Evolutionary conservation across 352 stramenopile genomes (phyloP).

Genomic region (Phytophthora hybrid): DNA sequence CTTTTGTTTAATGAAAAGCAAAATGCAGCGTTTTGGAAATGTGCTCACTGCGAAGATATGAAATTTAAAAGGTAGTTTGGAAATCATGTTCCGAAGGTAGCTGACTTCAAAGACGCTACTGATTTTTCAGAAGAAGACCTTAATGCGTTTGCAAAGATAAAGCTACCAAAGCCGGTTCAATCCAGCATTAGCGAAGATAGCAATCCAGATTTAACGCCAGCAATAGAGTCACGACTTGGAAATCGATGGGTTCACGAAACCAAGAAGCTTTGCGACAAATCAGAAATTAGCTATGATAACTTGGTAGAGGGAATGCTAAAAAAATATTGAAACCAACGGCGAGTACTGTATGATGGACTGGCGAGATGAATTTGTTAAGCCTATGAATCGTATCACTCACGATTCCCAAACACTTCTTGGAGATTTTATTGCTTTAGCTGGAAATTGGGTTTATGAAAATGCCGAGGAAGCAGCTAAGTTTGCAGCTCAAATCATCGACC

Average conservation of each 20-base stretch:
- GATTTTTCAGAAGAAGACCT: background rate
- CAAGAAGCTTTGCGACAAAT: background rate
- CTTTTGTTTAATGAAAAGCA: background rate
- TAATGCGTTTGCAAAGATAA: background rate
- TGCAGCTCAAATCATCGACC: background rate
- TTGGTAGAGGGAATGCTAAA: background rate
- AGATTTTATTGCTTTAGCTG: background rate
- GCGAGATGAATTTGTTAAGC: background rate
- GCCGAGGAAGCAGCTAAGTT: background rate
- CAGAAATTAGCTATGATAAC: background rate
- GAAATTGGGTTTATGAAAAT: background rate
- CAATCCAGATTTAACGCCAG: no score
- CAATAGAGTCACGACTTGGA: background rate
- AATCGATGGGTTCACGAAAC: background rate
- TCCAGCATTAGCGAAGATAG: no score
- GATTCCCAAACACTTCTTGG: background rate
- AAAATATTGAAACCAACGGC: background rate
- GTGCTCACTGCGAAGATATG: background rate
- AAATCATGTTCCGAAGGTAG: background rate
- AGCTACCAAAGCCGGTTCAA: background rate
- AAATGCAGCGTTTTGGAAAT: background rate
- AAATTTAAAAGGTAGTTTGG: background rate
- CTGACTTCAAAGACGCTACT: background rate
- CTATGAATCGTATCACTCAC: background rate
- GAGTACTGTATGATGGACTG: background rate